Percentiles rank a stretch among this genome's conserved stretches.
Conservation (phyloP, 106 monocot genomes). For the Hemerocallis citrina region DNA sequence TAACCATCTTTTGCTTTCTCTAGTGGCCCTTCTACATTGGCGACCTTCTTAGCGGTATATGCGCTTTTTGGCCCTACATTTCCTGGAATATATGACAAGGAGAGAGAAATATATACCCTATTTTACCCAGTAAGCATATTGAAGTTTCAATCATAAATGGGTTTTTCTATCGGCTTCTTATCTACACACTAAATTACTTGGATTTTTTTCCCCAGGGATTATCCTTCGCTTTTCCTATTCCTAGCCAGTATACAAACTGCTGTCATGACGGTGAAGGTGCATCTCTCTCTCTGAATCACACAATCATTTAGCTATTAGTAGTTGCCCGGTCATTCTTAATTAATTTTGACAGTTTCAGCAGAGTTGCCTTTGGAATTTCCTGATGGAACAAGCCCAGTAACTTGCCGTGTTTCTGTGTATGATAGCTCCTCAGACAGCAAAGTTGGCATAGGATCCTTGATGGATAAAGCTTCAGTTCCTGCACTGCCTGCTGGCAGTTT, state of each 20-base stretch:
- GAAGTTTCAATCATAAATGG: neutral
- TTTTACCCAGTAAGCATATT: conserved; percentile 70
- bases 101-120: conserved; percentile 80
- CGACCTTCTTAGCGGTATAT: conserved; percentile 88
- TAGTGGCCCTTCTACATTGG: conserved; percentile 81
- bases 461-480: conserved; percentile 77
- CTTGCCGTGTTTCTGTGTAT: conserved; percentile 81
- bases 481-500: conserved; percentile 75
- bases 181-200: neutral
- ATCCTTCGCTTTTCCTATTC: conserved; percentile 95
- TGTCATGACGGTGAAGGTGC: conserved; percentile 71
- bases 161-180: neutral
- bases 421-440: conserved; percentile 72
- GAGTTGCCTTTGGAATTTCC: conserved; percentile 96
- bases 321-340: conserved; percentile 4
- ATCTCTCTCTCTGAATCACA: neutral
- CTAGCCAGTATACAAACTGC: conserved; percentile 63
- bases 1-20: neutral
- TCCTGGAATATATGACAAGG: conserved; percentile 88
- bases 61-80: conserved; percentile 87
- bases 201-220: conserved; percentile 43
- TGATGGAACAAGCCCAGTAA: conserved; percentile 94
- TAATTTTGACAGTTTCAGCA: conserved; percentile 51
- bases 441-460: conserved; percentile 82
- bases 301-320: neutral